Evolutionary conservation across 2,329 filamentous ascomycete species (phyloP), one percentile per base, ranked within the genome.

Genomic region (Seiridium cupressi): DNA sequence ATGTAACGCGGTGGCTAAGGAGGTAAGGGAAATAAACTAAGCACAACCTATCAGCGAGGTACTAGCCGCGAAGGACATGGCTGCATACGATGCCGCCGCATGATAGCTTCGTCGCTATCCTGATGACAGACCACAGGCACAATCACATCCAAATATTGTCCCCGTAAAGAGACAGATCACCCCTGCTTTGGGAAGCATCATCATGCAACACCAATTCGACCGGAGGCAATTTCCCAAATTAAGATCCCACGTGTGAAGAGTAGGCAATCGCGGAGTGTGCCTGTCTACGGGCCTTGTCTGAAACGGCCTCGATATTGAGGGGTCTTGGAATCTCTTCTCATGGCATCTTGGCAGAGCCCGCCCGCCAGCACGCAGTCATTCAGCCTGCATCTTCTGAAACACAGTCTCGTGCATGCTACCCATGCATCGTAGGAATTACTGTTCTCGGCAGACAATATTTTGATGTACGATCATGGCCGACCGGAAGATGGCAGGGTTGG

Each of bases 1-100:
- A 64, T 96, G 85, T 70, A 85, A 87, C 71, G 86, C 85, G 10
- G 75, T 84, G 44, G 84, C 84, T 44, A 81, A 74, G 64, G 80
- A 86, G 68, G 77, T 84, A 35, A 76, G 18, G 18, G 18, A 26
- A 26, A 26, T 26, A 26, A 26, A 26, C 18, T 26, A 26, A 26
- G 18, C 18, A 26, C 18, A 26, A 26, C 18, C 18, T 26, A 26
- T 26, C 18, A 26, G 18, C 18, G 18, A 26, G 18, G 18, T 26
- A 26, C 18, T 1, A 26, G 18, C 18, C 18, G 18, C 18, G 18
- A 26, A 26, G 18, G 18, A 26, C 18, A 26, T 26, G 18, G 18
- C 18, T 26, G 18, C 18, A 26, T 2, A 26, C 18, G 18, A 26
- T 26, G 18, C 18, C 18, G 18, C 18, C 18, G 18, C 18, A 26